These are phyloP conservation scores for Boletus rubropictus DNA, from an alignment of 768 basidiomycete genomes.

Conservation along the genomic window DNA sequence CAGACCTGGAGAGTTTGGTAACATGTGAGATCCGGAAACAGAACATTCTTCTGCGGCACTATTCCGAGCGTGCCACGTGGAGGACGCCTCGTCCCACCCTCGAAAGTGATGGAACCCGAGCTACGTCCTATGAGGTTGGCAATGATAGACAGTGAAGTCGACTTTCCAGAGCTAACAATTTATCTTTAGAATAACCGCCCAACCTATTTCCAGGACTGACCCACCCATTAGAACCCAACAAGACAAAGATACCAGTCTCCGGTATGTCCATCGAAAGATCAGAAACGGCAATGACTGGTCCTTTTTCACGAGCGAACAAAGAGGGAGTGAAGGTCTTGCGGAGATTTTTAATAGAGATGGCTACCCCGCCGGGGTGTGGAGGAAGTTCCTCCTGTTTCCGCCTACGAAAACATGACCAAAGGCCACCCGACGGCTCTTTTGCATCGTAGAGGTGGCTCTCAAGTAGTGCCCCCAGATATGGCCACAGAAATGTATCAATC, in stretches of 20 bases:
- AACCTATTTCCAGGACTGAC: slow-evolving; percentile 1
- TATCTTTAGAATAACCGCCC: neutral
- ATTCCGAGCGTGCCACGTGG: slow-evolving; percentile 67
- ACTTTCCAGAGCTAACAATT: slow-evolving; percentile 63
- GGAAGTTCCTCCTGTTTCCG: slow-evolving; percentile 13
- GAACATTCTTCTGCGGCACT: slow-evolving; percentile 79
- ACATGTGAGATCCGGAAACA: slow-evolving; percentile 72
- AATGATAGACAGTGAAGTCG: slow-evolving; percentile 62
- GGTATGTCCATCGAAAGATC: slow-evolving; percentile 68
- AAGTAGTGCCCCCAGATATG: slow-evolving; percentile 52
- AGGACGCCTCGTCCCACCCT: slow-evolving; percentile 48
- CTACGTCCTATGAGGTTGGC: slow-evolving; percentile 57
- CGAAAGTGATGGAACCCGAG: slow-evolving; percentile 50
- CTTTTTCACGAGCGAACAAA: slow-evolving; percentile 41
- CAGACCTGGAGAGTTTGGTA: slow-evolving; percentile 68
- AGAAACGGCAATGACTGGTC: slow-evolving; percentile 52
- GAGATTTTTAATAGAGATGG: slow-evolving; percentile 58
- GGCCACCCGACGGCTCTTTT: slow-evolving; percentile 29
- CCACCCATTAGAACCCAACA: slow-evolving; percentile 68
- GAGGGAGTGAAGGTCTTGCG: slow-evolving; percentile 54
- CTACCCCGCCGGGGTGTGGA: slow-evolving; percentile 36
- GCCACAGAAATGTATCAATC: slow-evolving; percentile 74
- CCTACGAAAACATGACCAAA: slow-evolving; percentile 22
- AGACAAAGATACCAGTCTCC: slow-evolving; percentile 67
- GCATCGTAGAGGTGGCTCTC: slow-evolving; percentile 63